These are phyloP conservation scores for Paraphoma sp. DNA, from an alignment of 2,329 filamentous ascomycete species.

Conservation along the genomic window DNA sequence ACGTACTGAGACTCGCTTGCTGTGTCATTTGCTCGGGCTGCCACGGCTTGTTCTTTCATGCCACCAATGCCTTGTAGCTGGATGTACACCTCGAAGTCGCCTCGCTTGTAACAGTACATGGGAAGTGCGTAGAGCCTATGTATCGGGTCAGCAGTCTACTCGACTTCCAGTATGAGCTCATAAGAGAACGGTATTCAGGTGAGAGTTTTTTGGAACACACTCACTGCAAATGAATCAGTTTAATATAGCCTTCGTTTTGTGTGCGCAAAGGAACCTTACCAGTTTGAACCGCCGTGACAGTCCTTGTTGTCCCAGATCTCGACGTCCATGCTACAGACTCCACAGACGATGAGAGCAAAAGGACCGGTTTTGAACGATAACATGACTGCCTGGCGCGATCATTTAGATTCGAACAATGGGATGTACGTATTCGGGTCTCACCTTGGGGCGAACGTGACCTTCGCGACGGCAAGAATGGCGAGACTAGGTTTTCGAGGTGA, in stretches of 20 bases:
- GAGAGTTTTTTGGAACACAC: background rate
- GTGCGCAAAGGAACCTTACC: background rate
- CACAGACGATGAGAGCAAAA: background rate
- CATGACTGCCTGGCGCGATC: background rate
- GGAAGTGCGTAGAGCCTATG: background rate
- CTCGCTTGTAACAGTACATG: constrained; percentile 7
- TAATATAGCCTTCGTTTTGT: background rate
- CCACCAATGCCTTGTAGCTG: constrained; percentile 4
- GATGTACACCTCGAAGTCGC: constrained; percentile 3
- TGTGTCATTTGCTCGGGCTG: background rate
- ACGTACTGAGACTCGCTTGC: constrained; percentile 1
- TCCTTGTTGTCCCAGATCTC: constrained; percentile 2
- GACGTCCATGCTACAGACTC: background rate
- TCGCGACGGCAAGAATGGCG: background rate
- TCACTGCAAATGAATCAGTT: background rate
- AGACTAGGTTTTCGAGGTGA: background rate
- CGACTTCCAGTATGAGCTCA: no score
- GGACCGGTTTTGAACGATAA: background rate
- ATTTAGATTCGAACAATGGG: no score
- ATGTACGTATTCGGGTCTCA: no score
- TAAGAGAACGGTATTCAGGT: no score
- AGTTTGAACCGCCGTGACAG: constrained; percentile 1
- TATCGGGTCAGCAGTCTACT: background rate
- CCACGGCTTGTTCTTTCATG: constrained; percentile 4
- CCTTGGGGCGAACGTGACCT: background rate